phyloP scores from a whole-genome alignment of 331 rosid genomes.

The Ulmus americana region DNA sequence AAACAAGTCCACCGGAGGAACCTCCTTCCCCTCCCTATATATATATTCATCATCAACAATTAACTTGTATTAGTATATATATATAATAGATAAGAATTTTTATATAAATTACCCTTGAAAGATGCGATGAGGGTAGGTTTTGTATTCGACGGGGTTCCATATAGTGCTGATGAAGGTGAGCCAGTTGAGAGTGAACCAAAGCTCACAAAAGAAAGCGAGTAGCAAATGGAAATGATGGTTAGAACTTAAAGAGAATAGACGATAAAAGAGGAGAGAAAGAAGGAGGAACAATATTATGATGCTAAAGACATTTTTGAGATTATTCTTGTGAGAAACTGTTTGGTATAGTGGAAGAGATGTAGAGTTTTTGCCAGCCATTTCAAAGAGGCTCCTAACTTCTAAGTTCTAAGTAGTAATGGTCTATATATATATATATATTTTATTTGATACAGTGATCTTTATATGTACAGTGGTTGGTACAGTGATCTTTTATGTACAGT shows the following conservation, averaged over 20 bases:
- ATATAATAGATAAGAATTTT: neutral
- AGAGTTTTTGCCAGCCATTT: neutral
- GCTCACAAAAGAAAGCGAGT: conserved; percentile 46
- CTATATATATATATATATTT: no score
- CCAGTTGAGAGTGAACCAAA: conserved; percentile 47
- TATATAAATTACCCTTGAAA: conserved; percentile 27
- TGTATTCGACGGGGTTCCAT: conserved; percentile 36
- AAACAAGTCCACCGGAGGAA: conserved; percentile 57
- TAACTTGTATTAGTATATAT: neutral
- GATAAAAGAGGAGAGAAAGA: conserved; percentile 30
- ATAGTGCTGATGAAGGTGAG: conserved; percentile 28
- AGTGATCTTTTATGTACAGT: neutral
- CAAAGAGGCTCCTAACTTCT: no score
- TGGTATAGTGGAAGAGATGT: conserved; percentile 31
- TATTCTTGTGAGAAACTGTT: conserved; percentile 16
- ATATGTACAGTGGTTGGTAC: no score
- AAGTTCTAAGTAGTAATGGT: no score
- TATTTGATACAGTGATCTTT: neutral
- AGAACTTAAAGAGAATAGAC: conserved; percentile 22
- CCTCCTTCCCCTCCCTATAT: conserved; percentile 38
- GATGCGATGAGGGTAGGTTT: conserved; percentile 37
- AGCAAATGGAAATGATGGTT: conserved; percentile 35
- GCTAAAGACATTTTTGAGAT: conserved; percentile 20
- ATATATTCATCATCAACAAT: neutral
- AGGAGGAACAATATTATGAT: conserved; percentile 37